phyloP scores from a whole-genome alignment of 768 basidiomycete genomes.

The Leccinum incarnatum region DNA sequence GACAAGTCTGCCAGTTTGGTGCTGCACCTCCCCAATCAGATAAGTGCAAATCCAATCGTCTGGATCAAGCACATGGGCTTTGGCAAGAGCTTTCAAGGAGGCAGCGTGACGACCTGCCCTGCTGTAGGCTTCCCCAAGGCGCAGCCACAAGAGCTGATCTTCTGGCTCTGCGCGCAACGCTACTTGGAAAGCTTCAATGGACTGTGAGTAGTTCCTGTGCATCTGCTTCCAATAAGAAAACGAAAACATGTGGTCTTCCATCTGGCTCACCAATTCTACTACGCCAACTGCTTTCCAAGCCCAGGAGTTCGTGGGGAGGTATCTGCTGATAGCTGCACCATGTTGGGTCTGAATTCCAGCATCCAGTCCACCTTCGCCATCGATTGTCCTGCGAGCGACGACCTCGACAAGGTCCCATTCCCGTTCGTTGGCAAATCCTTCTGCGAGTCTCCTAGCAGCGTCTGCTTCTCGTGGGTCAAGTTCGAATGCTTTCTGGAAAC shows the following conservation, averaged over 20 bases:
- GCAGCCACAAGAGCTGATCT: constrained; percentile 83
- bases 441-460: constrained; percentile 80
- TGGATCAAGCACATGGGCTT: constrained; percentile 69
- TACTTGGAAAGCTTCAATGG: constrained; percentile 85
- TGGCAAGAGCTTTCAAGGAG: constrained; percentile 80
- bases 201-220: constrained; percentile 63
- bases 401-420: constrained; percentile 97
- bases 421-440: constrained; percentile 86
- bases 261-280: constrained; percentile 74
- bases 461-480: constrained; percentile 85
- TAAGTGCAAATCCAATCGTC: constrained; percentile 82
- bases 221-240: constrained; percentile 40
- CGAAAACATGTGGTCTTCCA: constrained; percentile 1
- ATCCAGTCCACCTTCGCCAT: constrained; percentile 83
- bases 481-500: constrained; percentile 98
- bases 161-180: constrained; percentile 74
- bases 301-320: constrained; percentile 84
- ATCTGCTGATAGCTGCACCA: constrained; percentile 40
- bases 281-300: constrained; percentile 97
- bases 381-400: constrained; percentile 88
- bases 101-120: constrained; percentile 86
- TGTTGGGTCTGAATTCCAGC: constrained; percentile 50
- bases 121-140: constrained; percentile 89
- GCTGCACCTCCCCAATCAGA: constrained; percentile 81
- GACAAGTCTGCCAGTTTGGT: constrained; percentile 68